Evolutionary conservation across 2,329 filamentous ascomycete genomes (phyloP).

Genomic region (Cladosporium sp.): DNA sequence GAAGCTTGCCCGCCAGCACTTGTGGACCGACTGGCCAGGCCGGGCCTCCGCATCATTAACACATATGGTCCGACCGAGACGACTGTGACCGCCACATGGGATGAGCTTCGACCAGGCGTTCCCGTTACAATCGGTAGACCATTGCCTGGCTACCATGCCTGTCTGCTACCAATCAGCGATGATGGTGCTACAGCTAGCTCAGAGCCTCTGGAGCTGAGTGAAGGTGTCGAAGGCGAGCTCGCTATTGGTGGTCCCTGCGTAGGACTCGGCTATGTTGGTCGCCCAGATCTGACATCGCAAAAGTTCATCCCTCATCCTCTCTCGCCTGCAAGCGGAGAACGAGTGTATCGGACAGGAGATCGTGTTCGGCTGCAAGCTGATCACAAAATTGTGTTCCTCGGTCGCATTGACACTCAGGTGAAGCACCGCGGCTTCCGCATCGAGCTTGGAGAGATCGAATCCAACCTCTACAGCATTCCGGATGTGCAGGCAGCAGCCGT

Average conservation of each 20-base stretch:
- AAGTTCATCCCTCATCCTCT: slow-evolving; percentile 41
- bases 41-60: slow-evolving; percentile 17
- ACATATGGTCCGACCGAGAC: slow-evolving; percentile 24
- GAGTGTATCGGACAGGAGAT: slow-evolving; percentile 58
- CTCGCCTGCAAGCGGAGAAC: slow-evolving; percentile 39
- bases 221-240: slow-evolving; percentile 37
- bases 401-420: slow-evolving; percentile 78
- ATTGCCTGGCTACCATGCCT: slow-evolving; percentile 13
- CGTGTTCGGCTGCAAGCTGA: slow-evolving; percentile 52
- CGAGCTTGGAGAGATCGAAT: slow-evolving; percentile 87
- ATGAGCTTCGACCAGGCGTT: slow-evolving; percentile 18
- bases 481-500: slow-evolving; percentile 57
- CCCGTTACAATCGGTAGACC: slow-evolving; percentile 22
- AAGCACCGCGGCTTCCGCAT: slow-evolving; percentile 94
- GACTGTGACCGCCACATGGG: slow-evolving; percentile 12
- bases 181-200: not conserved
- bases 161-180: slow-evolving; percentile 14
- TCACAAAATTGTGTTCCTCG: slow-evolving; percentile 50
- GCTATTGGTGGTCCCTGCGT: slow-evolving; percentile 44
- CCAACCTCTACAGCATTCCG: slow-evolving; percentile 52
- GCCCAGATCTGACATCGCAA: slow-evolving; percentile 25
- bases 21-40: not conserved
- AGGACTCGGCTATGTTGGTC: slow-evolving; percentile 40
- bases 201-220: slow-evolving; percentile 40
- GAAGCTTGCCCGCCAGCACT: slow-evolving; percentile 12